phyloP scores from a whole-genome alignment of 192 early-diverging fungal genomes.

The Mortierella hygrophila region DNA sequence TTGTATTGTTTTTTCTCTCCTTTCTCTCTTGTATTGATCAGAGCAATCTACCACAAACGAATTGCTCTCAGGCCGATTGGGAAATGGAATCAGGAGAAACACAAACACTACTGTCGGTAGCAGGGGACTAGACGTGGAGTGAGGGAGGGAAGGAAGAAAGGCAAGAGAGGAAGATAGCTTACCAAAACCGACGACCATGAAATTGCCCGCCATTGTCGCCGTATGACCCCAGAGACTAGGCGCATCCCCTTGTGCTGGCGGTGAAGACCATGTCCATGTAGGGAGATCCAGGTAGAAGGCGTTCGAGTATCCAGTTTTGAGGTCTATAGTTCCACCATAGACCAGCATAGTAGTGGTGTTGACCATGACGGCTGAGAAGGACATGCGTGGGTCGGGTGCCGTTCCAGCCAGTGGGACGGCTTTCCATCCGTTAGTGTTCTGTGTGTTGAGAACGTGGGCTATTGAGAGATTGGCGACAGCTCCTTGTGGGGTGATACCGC shows the following conservation, averaged over 20 bases:
- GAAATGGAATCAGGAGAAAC: not conserved
- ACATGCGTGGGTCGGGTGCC: constrained; percentile 47
- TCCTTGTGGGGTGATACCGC: constrained; percentile 33
- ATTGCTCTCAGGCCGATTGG: constrained; percentile 2
- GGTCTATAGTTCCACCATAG: constrained; percentile 43
- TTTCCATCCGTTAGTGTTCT: constrained; percentile 31
- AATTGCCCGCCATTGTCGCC: constrained; percentile 37
- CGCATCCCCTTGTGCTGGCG: constrained; percentile 26
- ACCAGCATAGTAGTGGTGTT: constrained; percentile 46
- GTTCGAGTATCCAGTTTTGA: constrained; percentile 10
- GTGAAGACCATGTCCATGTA: constrained; percentile 53
- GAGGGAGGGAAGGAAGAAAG: not conserved
- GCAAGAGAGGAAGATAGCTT: not conserved
- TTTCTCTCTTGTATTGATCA: not conserved
- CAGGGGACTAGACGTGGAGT: not conserved
- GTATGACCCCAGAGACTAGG: constrained; percentile 47
- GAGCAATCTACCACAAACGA: not conserved
- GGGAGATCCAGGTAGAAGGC: constrained; percentile 40
- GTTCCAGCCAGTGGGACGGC: constrained; percentile 13
- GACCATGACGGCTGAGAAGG: constrained; percentile 44
- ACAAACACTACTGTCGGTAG: not conserved
- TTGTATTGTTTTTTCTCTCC: not conserved
- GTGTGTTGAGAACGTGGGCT: constrained; percentile 41
- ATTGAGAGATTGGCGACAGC: constrained; percentile 26
- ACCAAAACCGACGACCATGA: constrained; percentile 52